Evolutionary conservation across 768 basidiomycete genomes (phyloP), one percentile per base, ranked within the genome.

Genomic region (Cyclocybe aegerita): DNA sequence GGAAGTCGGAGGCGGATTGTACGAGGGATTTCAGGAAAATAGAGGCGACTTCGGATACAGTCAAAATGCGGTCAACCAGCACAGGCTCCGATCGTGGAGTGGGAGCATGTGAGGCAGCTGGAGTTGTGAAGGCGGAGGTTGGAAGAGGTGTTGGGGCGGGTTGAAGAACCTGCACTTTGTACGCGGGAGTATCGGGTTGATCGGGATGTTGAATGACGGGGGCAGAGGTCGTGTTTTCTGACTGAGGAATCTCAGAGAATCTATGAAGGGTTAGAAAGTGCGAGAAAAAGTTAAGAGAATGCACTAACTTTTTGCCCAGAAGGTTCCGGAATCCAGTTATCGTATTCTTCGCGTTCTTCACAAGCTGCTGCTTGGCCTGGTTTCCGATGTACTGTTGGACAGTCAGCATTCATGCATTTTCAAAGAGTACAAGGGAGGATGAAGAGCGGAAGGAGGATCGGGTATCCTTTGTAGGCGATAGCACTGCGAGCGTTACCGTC

Each of bases 251-350:
- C 57, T 90, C 86, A 33, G 89, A 89, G 69, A 89, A 92, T 62
- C 89, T 91, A 54, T 0, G 36, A 9, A 10, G 40, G 14, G 34
- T 40, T 9, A 37, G 15, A 11, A 16, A 17, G 43, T 46, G 43
- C 23, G 40, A 7, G 43, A 45, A 16, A 52, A 36, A 31, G 32
- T 30, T 33, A 15, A 34, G 23, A 15, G 32, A 47, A 42, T 46
- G 16, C 10, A 70, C 82, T 23, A 51, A 95, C 88, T 85, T 93
- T 77, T 93, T 91, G 48, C 96, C 96, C 23, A 99, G 75, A 7
- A 98, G 74, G 65, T 97, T 93, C 17, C 95, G 80, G 77, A 98
- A 98, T 1, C 89, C 91, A n/a, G 83, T 84, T 60, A 98, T 94
- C 12, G 95, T 96, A 67, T 99, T 98, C 61, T 86, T 78, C 0